Percentiles rank a stretch among this genome's conserved stretches.
Evolutionary conservation across 805 yeast species (phyloP).

Genomic region (Scheffersomyces amazonensis): DNA sequence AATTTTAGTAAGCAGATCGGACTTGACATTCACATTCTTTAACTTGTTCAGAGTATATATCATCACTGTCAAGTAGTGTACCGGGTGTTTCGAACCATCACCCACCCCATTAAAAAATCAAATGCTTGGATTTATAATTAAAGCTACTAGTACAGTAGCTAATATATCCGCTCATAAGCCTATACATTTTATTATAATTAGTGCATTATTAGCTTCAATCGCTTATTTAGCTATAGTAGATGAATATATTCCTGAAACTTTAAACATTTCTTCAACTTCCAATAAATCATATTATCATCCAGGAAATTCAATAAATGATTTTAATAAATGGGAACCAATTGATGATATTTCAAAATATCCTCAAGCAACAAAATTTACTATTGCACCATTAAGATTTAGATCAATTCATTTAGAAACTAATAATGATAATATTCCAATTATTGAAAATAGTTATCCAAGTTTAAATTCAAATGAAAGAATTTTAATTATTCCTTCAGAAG

Average conservation of each 20-base stretch:
- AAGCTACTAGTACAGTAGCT: constrained; percentile 42
- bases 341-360: constrained; percentile 39
- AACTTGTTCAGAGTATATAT: too few species aligned
- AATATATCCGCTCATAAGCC: constrained; percentile 74
- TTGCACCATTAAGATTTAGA: constrained; percentile 59
- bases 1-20: too few species aligned
- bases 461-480: constrained; percentile 39
- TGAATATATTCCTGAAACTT: constrained; percentile 52
- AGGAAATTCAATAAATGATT: constrained; percentile 28
- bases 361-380: constrained; percentile 43
- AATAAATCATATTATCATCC: constrained; percentile 26
- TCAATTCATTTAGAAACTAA: constrained; percentile 41
- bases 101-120: neutral
- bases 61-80: too few species aligned
- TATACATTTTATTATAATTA: constrained; percentile 74
- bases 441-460: constrained; percentile 38
- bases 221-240: constrained; percentile 76
- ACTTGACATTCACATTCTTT: too few species aligned
- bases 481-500: constrained; percentile 31
- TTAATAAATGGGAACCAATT: constrained; percentile 47
- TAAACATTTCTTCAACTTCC: constrained; percentile 17
- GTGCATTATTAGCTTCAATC: constrained; percentile 72
- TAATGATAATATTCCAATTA: constrained; percentile 36
- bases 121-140: constrained; percentile 30
- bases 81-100: too few species aligned